Evolutionary conservation across 495 filamentous ascomycete species (phyloP), one percentile per base, ranked within the genome.

Genomic region (Xanthoparmelia taractica): DNA sequence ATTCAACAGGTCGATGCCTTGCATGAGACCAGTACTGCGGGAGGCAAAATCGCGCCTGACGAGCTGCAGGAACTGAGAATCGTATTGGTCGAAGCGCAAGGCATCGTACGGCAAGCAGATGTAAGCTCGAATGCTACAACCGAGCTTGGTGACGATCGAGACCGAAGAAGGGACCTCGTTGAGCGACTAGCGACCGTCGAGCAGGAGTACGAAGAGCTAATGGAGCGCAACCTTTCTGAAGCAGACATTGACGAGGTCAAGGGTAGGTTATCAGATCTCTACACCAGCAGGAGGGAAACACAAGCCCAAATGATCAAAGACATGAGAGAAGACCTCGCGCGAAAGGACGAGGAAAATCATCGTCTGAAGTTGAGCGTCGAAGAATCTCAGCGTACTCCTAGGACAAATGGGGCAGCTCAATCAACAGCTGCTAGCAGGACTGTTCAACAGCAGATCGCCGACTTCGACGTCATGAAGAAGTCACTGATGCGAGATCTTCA

Each of bases 391-490:
- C 83, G 84, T 59, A 84, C 83, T 36, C 79, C 86, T 59, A 87
- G 87, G 77, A 75, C 80, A 2, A 86, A 87, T 72, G 81, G 85
- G 66, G 67, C 72, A 33, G 66, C 68, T 38, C 76, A 74, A 41
- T 75, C 79, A 59, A 74, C 79, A 66, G 79, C 85, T 52, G 90
- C 89, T 62, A 89, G 91, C 80, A 96, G 96, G 80, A 93, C 90
- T n/a, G 80, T 96, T 50, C 90, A 96, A 69, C 92, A 97, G 76
- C 93, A 96, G 77, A 92, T 98, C 71, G 88, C 94, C 61, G 94
- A 98, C 69, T 98, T 98, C 66, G 94, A 98, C 76, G 87, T 88
- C 41, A 98, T 98, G 93, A 98, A 98, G 84, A 98, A 98, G 83
- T 94, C 89, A 52, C 79, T 98, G 65, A 98, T 98, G 94, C 88